phyloP scores from a whole-genome alignment of 352 stramenopile genomes.

The Pythium brassicae region DNA sequence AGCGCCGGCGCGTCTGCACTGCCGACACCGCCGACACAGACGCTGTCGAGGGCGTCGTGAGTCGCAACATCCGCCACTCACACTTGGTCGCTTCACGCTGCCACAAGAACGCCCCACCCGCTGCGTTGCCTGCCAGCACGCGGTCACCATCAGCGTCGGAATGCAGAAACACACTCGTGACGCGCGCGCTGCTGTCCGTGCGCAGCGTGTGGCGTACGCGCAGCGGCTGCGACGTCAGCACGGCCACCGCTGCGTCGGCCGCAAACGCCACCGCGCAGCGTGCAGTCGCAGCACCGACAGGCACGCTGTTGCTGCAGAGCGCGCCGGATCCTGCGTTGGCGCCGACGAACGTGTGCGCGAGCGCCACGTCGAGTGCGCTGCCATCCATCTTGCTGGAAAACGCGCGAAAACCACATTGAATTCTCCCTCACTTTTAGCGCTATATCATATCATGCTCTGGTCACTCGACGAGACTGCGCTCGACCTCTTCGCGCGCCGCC shows the following conservation, averaged over 20 bases:
- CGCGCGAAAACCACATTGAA: neutral
- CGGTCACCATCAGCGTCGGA: conserved; percentile 1
- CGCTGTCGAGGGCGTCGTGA: conserved; percentile 15
- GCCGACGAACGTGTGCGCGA: conserved; percentile 50
- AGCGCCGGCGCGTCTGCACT: conserved; percentile 22
- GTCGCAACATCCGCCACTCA: conserved; percentile 11
- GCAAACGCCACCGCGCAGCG: conserved; percentile 25
- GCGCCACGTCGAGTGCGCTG: conserved; percentile 10
- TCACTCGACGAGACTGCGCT: conserved; percentile 65
- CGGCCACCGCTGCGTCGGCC: conserved; percentile 42
- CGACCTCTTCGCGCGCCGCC: conserved; percentile 63
- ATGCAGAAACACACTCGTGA: conserved; percentile 44
- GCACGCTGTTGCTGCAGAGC: conserved; percentile 21
- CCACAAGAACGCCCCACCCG: conserved; percentile 64
- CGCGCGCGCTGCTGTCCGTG: conserved; percentile 21
- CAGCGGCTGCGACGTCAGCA: conserved; percentile 24
- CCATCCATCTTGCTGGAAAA: neutral
- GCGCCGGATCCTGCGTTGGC: conserved; percentile 51
- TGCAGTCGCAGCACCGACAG: neutral
- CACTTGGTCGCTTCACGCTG: neutral
- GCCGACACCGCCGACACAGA: conserved; percentile 37
- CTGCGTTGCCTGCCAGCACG: conserved; percentile 59
- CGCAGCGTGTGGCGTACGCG: conserved; percentile 32
- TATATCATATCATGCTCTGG: conserved; percentile 15
- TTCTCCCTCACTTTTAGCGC: neutral